These are phyloP conservation scores for Vanrija sp. DNA, from an alignment of 1,284 basidiomycete genomes.

Conservation along the genomic window DNA sequence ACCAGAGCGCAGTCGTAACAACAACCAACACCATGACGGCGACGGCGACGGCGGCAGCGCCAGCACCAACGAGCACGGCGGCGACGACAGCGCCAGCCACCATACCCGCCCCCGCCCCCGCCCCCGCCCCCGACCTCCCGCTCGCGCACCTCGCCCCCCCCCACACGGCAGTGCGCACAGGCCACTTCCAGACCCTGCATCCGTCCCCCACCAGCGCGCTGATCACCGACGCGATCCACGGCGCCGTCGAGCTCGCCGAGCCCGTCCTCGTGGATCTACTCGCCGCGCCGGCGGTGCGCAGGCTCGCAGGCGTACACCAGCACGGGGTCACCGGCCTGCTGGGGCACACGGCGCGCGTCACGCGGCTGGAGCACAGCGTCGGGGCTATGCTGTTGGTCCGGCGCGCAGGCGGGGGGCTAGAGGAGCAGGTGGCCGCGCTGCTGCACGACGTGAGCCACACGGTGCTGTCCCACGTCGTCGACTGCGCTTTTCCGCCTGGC, in stretches of 20 bases:
- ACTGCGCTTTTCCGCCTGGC: constrained; percentile 2
- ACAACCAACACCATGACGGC: too few species aligned
- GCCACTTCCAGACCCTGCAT: too few species aligned
- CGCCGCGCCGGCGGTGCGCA: neutral
- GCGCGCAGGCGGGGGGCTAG: constrained; percentile 6
- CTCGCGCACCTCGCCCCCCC: too few species aligned
- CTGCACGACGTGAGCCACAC: constrained; percentile 18
- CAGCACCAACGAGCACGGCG: too few species aligned
- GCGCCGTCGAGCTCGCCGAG: constrained; percentile 7
- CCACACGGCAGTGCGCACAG: too few species aligned
- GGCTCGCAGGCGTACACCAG: constrained; percentile 10
- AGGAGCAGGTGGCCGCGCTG: constrained; percentile 14
- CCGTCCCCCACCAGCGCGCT: neutral
- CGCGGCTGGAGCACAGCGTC: constrained; percentile 15
- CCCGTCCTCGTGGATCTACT: constrained; percentile 7
- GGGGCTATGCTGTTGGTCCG: constrained; percentile 17
- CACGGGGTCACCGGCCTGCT: constrained; percentile 16
- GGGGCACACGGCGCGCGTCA: constrained; percentile 9
- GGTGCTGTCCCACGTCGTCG: constrained; percentile 11
- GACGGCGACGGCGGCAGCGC: too few species aligned
- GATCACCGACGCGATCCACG: constrained; percentile 12
- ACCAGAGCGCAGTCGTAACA: too few species aligned
- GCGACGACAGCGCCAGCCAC: too few species aligned
- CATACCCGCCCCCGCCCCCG: too few species aligned
- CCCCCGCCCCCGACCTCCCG: too few species aligned